Evolutionary conservation across 768 basidiomycete species (phyloP).

Genomic region (Suillus americanus): DNA sequence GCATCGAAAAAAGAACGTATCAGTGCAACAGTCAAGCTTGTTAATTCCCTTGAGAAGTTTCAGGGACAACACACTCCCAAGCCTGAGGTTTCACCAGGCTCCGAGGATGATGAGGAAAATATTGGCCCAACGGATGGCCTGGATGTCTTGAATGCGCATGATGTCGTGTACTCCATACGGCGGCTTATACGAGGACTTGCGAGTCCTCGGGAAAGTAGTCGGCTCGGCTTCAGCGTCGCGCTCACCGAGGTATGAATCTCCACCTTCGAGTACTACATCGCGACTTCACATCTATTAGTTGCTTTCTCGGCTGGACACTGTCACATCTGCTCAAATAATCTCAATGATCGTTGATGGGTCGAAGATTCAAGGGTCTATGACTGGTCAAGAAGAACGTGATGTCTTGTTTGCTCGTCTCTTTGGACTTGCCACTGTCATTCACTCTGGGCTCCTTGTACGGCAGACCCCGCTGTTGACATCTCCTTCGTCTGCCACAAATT

Average conservation of each 20-base stretch:
- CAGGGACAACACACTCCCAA: constrained; percentile 61
- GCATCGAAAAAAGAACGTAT: constrained; percentile 76
- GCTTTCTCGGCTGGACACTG: constrained; percentile 71
- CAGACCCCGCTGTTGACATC: constrained; percentile 52
- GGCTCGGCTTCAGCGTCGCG: constrained; percentile 94
- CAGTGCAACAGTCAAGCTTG: constrained; percentile 82
- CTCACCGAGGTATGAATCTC: constrained; percentile 76
- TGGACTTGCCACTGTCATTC: constrained; percentile 81
- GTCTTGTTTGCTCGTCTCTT: constrained; percentile 90
- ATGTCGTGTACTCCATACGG: constrained; percentile 91
- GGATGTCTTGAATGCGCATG: constrained; percentile 76
- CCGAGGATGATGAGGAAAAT: constrained; percentile 45
- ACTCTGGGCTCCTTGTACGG: constrained; percentile 79
- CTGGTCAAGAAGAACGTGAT: constrained; percentile 91
- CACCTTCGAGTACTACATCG: constrained; percentile 4
- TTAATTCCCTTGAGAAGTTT: constrained; percentile 81
- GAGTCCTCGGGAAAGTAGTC: constrained; percentile 89
- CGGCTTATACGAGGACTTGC: constrained; percentile 85
- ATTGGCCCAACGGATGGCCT: constrained; percentile 44
- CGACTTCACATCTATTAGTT: constrained; percentile 47
- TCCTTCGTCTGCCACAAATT: constrained; percentile 49
- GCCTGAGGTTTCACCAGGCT: constrained; percentile 24
- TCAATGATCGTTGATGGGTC: constrained; percentile 73
- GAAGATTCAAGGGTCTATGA: constrained; percentile 72
- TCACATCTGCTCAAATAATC: constrained; percentile 76